Evolutionary conservation across 148 eudicot genomes (phyloP).

Genomic region (Simmondsia chinensis): DNA sequence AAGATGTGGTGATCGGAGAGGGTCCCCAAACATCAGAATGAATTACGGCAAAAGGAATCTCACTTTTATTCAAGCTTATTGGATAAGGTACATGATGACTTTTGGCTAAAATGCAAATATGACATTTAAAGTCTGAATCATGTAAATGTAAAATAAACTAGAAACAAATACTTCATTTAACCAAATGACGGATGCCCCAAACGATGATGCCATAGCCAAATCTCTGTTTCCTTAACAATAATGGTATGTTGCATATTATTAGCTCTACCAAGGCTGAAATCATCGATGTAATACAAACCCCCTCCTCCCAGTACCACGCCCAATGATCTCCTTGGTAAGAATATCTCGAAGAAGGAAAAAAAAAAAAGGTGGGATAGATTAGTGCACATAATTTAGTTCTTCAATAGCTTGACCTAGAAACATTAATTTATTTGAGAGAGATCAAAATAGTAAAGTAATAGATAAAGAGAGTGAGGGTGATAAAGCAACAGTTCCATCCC

Average conservation of each 20-base stretch:
- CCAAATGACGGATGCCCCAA: background rate
- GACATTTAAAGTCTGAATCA: background rate
- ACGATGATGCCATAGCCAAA: background rate
- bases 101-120: background rate
- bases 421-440: background rate
- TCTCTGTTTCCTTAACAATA: background rate
- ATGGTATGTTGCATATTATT: background rate
- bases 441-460: background rate
- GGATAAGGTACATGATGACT: background rate
- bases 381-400: background rate
- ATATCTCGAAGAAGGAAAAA: background rate
- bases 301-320: background rate
- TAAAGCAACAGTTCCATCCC: background rate
- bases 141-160: background rate
- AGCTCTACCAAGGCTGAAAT: background rate
- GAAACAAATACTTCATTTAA: background rate
- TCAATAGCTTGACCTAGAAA: background rate
- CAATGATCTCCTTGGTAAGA: background rate
- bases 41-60: background rate
- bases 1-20: background rate
- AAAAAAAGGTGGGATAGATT: background rate
- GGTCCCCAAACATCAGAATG: background rate
- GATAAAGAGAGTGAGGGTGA: background rate
- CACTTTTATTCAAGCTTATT: background rate
- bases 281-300: background rate